Percentiles rank a stretch among this genome's conserved stretches.
Evolutionary conservation across 768 basidiomycete genomes (phyloP).

Genomic region (Rhizopogon vinicolor): DNA sequence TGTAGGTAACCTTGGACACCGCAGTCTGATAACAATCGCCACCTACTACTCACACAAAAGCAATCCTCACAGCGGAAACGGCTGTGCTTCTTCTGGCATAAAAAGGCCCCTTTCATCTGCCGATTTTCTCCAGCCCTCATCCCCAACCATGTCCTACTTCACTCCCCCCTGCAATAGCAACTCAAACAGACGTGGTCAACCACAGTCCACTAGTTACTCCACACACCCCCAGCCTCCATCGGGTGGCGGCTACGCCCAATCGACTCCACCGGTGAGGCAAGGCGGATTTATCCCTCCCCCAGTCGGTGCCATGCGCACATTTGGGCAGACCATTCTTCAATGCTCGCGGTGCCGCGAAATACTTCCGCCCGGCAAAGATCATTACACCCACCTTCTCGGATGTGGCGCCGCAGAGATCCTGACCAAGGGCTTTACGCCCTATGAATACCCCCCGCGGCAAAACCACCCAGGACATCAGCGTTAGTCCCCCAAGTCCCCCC

Average conservation of each 20-base stretch:
- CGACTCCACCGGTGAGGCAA: neutral
- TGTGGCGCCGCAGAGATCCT: slow-evolving; percentile 12
- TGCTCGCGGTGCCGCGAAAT: slow-evolving; percentile 14
- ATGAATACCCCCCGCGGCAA: neutral
- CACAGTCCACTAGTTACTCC: neutral
- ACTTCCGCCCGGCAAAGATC: slow-evolving; percentile 6
- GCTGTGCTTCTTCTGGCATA: neutral
- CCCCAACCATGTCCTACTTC: slow-evolving; percentile 1
- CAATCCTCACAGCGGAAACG: neutral
- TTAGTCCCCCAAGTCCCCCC: neutral
- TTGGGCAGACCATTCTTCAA: neutral
- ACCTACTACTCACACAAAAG: neutral
- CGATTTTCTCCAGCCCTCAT: neutral
- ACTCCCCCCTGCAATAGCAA: neutral
- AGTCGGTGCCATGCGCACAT: neutral
- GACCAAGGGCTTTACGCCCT: slow-evolving; percentile 11
- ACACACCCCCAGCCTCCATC: neutral
- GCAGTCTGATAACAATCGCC: neutral
- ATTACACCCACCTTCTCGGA: slow-evolving; percentile 5
- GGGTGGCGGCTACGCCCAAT: neutral
- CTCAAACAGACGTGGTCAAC: neutral
- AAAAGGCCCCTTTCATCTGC: neutral
- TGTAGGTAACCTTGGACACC: slow-evolving; percentile 1
- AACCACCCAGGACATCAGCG: no score
- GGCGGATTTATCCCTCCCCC: slow-evolving; percentile 2